Evolutionary conservation across 352 stramenopile species (phyloP).

Genomic region (Plasmopara halstedii): DNA sequence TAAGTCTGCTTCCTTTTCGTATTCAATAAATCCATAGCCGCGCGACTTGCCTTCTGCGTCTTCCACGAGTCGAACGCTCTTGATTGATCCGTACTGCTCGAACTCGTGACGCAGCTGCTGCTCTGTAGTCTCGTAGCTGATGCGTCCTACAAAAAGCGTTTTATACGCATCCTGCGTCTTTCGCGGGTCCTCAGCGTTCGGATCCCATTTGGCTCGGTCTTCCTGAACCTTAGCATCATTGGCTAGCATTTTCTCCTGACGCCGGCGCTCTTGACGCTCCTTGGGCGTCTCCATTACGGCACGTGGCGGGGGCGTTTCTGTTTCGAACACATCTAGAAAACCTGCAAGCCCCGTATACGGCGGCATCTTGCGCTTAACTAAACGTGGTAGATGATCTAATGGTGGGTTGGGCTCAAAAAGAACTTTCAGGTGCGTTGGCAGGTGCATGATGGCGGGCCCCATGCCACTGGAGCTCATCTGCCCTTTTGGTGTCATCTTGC

Average conservation of each 20-base stretch:
- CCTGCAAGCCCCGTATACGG: conserved; percentile 52
- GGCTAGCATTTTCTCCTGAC: conserved; percentile 44
- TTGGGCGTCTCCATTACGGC: conserved; percentile 70
- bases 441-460: conserved; percentile 73
- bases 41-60: conserved; percentile 87
- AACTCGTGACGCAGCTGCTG: conserved; percentile 96
- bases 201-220: conserved; percentile 62
- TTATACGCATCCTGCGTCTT: conserved; percentile 93
- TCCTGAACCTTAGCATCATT: conserved; percentile 65
- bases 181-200: conserved; percentile 42
- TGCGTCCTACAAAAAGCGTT: conserved; percentile 96
- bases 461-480: conserved; percentile 86
- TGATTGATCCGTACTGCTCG: conserved; percentile 90
- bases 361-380: conserved; percentile 84
- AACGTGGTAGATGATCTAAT: conserved; percentile 57
- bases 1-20: conserved; percentile 95
- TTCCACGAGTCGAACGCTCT: conserved; percentile 84
- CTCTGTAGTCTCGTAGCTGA: conserved; percentile 98
- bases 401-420: conserved; percentile 77
- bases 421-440: conserved; percentile 70
- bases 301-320: conserved; percentile 40
- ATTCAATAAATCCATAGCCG: conserved; percentile 98
- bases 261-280: conserved; percentile 55
- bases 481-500: conserved; percentile 85
- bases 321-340: conserved; percentile 53